A percentile compares a stretch with the other conserved stretches of the same genome.
These are phyloP conservation scores for Cucurbitaria berberidis DNA, from an alignment of 2,329 filamentous ascomycete species.

Conservation along the genomic window DNA sequence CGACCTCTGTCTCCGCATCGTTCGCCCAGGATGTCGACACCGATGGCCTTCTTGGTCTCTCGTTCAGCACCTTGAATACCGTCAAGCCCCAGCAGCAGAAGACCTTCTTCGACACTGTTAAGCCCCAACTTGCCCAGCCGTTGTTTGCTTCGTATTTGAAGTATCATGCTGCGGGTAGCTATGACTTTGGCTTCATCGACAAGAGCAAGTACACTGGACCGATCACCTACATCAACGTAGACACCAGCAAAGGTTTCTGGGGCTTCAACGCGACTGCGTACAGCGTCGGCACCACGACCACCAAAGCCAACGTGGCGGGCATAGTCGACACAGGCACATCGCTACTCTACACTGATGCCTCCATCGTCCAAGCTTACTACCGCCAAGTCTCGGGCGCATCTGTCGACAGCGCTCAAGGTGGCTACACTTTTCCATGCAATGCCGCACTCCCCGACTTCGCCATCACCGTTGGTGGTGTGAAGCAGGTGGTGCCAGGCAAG, in stretches of 20 bases:
- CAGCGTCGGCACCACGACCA: slow-evolving; percentile 56
- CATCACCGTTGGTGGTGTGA: slow-evolving; percentile 57
- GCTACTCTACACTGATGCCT: slow-evolving; percentile 64
- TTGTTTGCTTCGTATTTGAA: slow-evolving; percentile 66
- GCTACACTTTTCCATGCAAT: slow-evolving; percentile 62
- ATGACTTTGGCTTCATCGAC: slow-evolving; percentile 68
- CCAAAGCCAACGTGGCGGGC: slow-evolving; percentile 53
- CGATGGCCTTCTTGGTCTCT: slow-evolving; percentile 66
- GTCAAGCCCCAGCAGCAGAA: slow-evolving; percentile 57
- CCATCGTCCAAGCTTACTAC: slow-evolving; percentile 66
- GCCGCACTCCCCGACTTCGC: slow-evolving; percentile 60
- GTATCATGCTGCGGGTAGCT: slow-evolving; percentile 57
- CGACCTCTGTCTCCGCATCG: slow-evolving; percentile 61
- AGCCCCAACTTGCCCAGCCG: slow-evolving; percentile 56
- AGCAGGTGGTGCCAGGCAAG: slow-evolving; percentile 59
- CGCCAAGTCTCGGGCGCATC: slow-evolving; percentile 59
- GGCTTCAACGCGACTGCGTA: slow-evolving; percentile 64
- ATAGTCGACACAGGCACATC: slow-evolving; percentile 77
- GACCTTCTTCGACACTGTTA: slow-evolving; percentile 68
- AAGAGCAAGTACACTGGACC: slow-evolving; percentile 62
- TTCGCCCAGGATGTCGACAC: slow-evolving; percentile 60
- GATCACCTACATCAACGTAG: slow-evolving; percentile 63
- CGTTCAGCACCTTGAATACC: slow-evolving; percentile 66
- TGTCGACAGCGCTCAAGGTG: slow-evolving; percentile 57
- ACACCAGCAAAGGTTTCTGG: slow-evolving; percentile 69